A percentile compares a stretch with the other conserved stretches of the same genome.
Evolutionary conservation across 2,329 filamentous ascomycete genomes (phyloP).

Genomic region (Emmonsiellopsis sp.): DNA sequence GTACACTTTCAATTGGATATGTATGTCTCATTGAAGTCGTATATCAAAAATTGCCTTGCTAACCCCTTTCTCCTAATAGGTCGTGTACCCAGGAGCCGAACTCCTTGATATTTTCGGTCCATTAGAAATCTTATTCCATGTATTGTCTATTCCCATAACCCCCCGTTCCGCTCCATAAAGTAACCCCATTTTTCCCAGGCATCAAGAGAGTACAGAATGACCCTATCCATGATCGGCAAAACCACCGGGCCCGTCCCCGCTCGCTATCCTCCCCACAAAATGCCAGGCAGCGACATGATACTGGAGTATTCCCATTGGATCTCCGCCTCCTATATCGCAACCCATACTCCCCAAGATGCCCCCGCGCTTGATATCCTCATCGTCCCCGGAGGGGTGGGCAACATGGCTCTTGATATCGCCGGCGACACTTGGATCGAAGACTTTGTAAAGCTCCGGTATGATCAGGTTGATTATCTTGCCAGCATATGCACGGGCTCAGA

Average conservation of each 20-base stretch:
- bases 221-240: neutral
- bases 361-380: slow-evolving; percentile 29
- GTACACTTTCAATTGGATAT: neutral
- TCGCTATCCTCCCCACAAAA: slow-evolving; percentile 9
- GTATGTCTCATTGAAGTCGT: neutral
- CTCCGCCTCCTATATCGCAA: slow-evolving; percentile 23
- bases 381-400: slow-evolving; percentile 31
- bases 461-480: slow-evolving; percentile 3
- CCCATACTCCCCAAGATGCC: slow-evolving; percentile 28
- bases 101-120: slow-evolving; percentile 39
- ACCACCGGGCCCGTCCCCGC: slow-evolving; percentile 28
- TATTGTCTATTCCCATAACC: neutral
- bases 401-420: slow-evolving; percentile 12
- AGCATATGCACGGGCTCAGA: slow-evolving; percentile 5
- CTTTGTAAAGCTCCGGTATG: neutral
- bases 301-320: neutral
- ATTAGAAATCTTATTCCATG: slow-evolving; percentile 30
- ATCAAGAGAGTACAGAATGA: neutral
- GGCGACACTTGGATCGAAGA: slow-evolving; percentile 14
- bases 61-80: neutral
- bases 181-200: neutral
- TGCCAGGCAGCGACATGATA: neutral
- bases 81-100: slow-evolving; percentile 14
- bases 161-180: neutral
- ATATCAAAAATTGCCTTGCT: neutral